Percentiles rank a stretch among this genome's conserved stretches.
Evolutionary conservation across 2,329 filamentous ascomycete genomes (phyloP).

Genomic region (Boeremia lycopersici): DNA sequence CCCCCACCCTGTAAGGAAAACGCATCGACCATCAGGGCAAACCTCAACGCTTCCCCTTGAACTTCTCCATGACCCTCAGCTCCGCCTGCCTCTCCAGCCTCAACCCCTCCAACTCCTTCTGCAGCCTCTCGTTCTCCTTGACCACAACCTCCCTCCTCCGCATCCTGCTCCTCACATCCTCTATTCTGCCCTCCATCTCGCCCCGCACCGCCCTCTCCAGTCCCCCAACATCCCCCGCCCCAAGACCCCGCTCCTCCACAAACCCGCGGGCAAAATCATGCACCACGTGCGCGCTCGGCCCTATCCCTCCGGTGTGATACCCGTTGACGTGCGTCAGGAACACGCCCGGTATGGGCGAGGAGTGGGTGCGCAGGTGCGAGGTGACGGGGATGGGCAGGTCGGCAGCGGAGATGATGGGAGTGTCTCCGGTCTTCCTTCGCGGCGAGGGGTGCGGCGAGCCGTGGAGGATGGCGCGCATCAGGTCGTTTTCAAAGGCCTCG

Average conservation of each 20-base stretch:
- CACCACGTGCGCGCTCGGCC: slow-evolving; percentile 45
- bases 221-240: slow-evolving; percentile 36
- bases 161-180: slow-evolving; percentile 47
- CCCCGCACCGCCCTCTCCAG: slow-evolving; percentile 44
- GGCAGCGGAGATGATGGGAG: slow-evolving; percentile 38
- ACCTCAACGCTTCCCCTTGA: slow-evolving; percentile 43
- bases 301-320: slow-evolving; percentile 56
- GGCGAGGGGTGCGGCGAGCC: slow-evolving; percentile 37
- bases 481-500: slow-evolving; percentile 52
- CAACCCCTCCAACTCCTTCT: slow-evolving; percentile 51
- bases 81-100: slow-evolving; percentile 53
- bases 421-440: slow-evolving; percentile 20
- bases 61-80: slow-evolving; percentile 51
- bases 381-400: slow-evolving; percentile 51
- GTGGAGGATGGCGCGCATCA: slow-evolving; percentile 50
- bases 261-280: slow-evolving; percentile 49
- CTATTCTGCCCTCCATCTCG: slow-evolving; percentile 43
- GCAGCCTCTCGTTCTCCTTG: slow-evolving; percentile 50
- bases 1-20: not conserved
- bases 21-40: not conserved
- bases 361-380: slow-evolving; percentile 51
- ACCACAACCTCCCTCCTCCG: slow-evolving; percentile 48
- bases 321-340: slow-evolving; percentile 54
- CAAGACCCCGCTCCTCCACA: slow-evolving; percentile 45
- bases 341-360: slow-evolving; percentile 52